Evolutionary conservation across 2,329 filamentous ascomycete species (phyloP), one percentile per base, ranked within the genome.

Genomic region (Mycosphaerella arachidis): DNA sequence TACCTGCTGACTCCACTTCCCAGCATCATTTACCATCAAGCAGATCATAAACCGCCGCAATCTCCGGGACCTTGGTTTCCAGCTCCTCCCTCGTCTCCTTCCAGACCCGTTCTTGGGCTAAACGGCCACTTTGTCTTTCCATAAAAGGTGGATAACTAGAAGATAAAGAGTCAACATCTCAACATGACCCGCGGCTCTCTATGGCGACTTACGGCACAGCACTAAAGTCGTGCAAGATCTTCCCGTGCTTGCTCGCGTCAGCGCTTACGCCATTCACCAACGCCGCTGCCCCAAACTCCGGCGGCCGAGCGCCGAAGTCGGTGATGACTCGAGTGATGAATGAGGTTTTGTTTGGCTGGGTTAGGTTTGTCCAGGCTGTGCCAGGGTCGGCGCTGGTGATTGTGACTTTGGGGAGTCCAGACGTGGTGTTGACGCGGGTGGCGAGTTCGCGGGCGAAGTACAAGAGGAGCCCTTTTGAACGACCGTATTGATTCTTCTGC

Each of bases 391-490:
- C 57, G 20, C 59, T 59, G 7, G 55, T 62, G 52, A 62, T 53
- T 8, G 53, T 62, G 12, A 59, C 48, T 20, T 35, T 18, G 3
- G 50, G 43, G 29, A 58, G 35, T 3, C 33, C 48, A 16, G 56
- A 33, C 4, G 46, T 27, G 16, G 48, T 30, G 13, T 40, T 43
- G 18, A 53, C 18, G 18, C 56, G 51, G 31, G 59, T 37, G 2
- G 59, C 56, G 7, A 62, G 56, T 33, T 59, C 59, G 10, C 56
- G 59, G 16, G 57, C 50, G 33, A 62, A 62, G 56, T 62, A 62
- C 9, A 62, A 46, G 7, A 62, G 56, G 4, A 58, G 31, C 2
- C 29, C 48, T 43, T 62, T 62, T 1, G 59, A 62, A 4, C 57
- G 56, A 10, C 59, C 59, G 48, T 62, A 62, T 35, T 59, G 56